A percentile compares a stretch with the other conserved stretches of the same genome.
These are phyloP conservation scores for Scutellaria minor DNA, from an alignment of 257 asterid genomes.

Conservation along the genomic window DNA sequence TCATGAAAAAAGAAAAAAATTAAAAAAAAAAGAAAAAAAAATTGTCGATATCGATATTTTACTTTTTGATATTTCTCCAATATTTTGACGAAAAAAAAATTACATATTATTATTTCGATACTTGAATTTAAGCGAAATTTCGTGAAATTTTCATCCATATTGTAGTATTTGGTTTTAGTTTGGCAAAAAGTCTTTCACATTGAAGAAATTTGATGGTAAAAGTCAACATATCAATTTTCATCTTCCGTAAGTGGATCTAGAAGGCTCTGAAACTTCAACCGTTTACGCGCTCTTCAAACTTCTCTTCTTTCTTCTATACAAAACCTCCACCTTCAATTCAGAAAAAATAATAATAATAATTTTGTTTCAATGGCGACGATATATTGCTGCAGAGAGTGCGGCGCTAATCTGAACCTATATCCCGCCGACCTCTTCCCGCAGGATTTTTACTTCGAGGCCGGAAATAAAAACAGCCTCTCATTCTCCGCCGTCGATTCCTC, in stretches of 20 bases:
- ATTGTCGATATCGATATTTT: no score
- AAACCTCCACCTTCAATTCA: constrained; percentile 27
- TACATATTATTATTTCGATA: no score
- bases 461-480: constrained; percentile 80
- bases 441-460: constrained; percentile 91
- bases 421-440: constrained; percentile 63
- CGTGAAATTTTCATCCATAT: no score
- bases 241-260: not conserved
- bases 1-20: no score
- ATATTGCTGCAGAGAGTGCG: constrained; percentile 84
- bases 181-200: no score
- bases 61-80: no score
- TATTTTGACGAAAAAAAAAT: no score
- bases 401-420: constrained; percentile 71
- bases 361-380: constrained; percentile 59
- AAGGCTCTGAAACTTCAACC: constrained; percentile 13
- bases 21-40: no score
- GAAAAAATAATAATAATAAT: not conserved
- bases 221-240: not conserved
- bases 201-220: no score
- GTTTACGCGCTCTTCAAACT: constrained; percentile 30
- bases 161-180: no score
- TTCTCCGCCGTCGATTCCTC: constrained; percentile 73
- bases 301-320: not conserved
- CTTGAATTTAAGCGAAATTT: no score